Percentiles rank a stretch among this genome's conserved stretches.
Conservation (phyloP, 2,329 filamentous ascomycete species). For the Penicillium sp. region DNA sequence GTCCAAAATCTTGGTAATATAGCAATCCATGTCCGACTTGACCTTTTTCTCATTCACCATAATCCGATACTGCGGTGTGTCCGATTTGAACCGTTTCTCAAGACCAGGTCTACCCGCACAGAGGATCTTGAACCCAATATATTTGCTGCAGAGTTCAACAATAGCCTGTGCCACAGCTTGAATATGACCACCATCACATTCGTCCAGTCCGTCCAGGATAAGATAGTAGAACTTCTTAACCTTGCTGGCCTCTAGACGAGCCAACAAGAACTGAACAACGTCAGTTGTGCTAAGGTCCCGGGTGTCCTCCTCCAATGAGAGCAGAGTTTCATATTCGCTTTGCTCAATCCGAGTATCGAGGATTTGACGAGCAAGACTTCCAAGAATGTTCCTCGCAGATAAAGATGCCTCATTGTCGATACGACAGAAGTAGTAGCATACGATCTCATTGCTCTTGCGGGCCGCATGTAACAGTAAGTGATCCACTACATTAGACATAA, state of each 20-base stretch:
- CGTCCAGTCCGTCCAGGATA: constrained; percentile 5
- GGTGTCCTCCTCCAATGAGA: neutral
- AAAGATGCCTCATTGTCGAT: constrained; percentile 4
- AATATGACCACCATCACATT: neutral
- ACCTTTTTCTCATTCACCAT: neutral
- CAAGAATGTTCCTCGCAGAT: constrained; percentile 19
- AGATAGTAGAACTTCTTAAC: constrained; percentile 3
- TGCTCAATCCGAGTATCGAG: constrained; percentile 2
- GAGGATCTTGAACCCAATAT: constrained; percentile 9
- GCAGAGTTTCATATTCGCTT: neutral
- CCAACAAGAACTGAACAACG: neutral
- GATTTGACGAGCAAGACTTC: constrained; percentile 20
- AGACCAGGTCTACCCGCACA: constrained; percentile 19
- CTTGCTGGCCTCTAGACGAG: neutral
- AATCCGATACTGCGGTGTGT: neutral
- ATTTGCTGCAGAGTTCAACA: neutral
- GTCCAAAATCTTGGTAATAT: neutral
- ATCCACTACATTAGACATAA: constrained; percentile 18
- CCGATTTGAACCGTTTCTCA: neutral
- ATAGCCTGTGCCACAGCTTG: constrained; percentile 1
- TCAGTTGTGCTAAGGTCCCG: neutral
- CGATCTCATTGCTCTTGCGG: constrained; percentile 5
- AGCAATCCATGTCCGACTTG: constrained; percentile 13
- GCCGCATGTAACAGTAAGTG: constrained; percentile 5
- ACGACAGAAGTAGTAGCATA: constrained; percentile 20